Evolutionary conservation across 257 asterid genomes (phyloP).

Genomic region (Forsythia viridissima): DNA sequence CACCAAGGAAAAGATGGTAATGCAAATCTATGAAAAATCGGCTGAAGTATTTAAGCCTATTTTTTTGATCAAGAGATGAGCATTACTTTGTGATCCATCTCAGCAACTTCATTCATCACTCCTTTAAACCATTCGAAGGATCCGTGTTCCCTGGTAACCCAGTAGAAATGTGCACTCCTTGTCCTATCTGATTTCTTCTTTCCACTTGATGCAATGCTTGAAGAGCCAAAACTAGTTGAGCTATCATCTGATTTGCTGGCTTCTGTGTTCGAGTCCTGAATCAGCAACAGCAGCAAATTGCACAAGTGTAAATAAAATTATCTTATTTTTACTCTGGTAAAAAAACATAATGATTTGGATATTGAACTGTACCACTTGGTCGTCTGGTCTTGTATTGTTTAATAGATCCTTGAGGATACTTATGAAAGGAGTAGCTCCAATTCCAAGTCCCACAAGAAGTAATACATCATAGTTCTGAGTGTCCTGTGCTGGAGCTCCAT

Average conservation of each 20-base stretch:
- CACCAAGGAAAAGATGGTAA: neutral
- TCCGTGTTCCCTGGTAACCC: conserved; percentile 96
- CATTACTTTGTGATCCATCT: conserved; percentile 81
- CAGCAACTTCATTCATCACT: conserved; percentile 91
- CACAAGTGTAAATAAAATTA: neutral
- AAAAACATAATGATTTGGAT: neutral
- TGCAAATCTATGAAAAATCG: neutral
- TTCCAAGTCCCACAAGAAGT: conserved; percentile 92
- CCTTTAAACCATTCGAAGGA: conserved; percentile 98
- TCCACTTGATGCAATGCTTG: conserved; percentile 44
- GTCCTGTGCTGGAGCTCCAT: conserved; percentile 95
- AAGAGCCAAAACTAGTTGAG: conserved; percentile 65
- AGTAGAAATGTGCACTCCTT: conserved; percentile 74
- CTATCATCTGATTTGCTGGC: conserved; percentile 76
- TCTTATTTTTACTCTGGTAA: neutral
- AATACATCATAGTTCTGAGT: conserved; percentile 80
- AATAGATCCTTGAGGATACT: conserved; percentile 85
- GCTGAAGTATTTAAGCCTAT: neutral
- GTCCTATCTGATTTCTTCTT: conserved; percentile 56
- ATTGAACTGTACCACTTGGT: conserved; percentile 44
- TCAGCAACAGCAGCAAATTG: neutral
- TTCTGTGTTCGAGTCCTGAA: conserved; percentile 77
- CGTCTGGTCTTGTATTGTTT: conserved; percentile 68
- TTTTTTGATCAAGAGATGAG: conserved; percentile 4
- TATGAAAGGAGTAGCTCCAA: conserved; percentile 94